Conservation (phyloP, 2,329 filamentous ascomycete genomes). For the Pseudomassariella vexata region DNA sequence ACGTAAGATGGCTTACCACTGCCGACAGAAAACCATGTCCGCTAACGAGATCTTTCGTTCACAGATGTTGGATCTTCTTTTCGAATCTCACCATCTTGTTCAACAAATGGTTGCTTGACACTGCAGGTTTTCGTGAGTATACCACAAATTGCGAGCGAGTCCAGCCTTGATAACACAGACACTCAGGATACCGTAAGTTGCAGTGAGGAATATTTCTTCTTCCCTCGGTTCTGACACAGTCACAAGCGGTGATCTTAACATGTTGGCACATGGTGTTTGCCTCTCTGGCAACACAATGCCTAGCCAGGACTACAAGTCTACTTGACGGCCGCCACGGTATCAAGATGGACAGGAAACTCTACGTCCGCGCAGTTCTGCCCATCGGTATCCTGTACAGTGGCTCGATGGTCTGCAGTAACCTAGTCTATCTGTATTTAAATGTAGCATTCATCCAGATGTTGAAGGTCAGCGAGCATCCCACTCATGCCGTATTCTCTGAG, state of each 20-base stretch:
- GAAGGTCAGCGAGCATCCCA: conserved; percentile 36
- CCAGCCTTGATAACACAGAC: neutral
- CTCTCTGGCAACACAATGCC: conserved; percentile 58
- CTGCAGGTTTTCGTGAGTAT: conserved; percentile 65
- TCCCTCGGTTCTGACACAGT: too few relatives aligned
- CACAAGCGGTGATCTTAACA: conserved; percentile 50
- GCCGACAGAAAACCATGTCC: conserved; percentile 1
- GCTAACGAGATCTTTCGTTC: conserved; percentile 2
- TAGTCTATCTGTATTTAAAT: conserved; percentile 62
- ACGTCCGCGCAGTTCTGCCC: conserved; percentile 58
- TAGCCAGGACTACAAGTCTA: conserved; percentile 57
- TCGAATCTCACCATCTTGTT: conserved; percentile 83
- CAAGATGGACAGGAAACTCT: conserved; percentile 54
- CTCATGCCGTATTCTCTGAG: conserved; percentile 14
- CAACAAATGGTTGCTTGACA: conserved; percentile 84
- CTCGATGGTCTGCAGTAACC: conserved; percentile 61
- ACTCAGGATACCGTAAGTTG: conserved; percentile 4
- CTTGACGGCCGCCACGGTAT: conserved; percentile 59
- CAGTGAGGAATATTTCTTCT: too few relatives aligned
- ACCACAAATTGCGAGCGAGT: neutral
- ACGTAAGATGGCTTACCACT: conserved; percentile 2
- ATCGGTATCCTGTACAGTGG: conserved; percentile 62
- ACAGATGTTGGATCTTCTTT: conserved; percentile 72
- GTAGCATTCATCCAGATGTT: conserved; percentile 69
- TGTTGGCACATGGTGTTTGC: conserved; percentile 66